These are phyloP conservation scores for Cutaneotrichosporon sp. DNA, from an alignment of 1,284 basidiomycete species.

Conservation along the genomic window DNA sequence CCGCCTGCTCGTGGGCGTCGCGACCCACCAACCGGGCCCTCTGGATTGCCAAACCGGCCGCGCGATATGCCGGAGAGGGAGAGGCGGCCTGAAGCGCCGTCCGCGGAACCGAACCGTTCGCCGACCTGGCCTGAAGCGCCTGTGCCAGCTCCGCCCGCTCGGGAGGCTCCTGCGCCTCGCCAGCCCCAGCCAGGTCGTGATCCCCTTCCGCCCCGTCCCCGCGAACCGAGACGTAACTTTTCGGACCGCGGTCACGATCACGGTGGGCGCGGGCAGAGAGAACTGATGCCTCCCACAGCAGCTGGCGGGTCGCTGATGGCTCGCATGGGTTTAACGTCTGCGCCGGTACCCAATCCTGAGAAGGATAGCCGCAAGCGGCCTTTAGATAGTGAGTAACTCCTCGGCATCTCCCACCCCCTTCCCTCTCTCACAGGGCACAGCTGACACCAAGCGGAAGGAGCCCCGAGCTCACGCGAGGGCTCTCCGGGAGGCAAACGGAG, in stretches of 20 bases:
- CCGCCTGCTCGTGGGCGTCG: neutral
- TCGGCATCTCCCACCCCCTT: neutral
- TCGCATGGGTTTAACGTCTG: slow-evolving; percentile 13
- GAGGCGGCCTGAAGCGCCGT: neutral
- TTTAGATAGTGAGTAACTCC: slow-evolving; percentile 6
- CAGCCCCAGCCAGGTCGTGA: neutral
- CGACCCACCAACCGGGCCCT: neutral
- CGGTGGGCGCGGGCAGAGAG: neutral
- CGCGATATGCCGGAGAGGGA: neutral
- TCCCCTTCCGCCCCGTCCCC: neutral
- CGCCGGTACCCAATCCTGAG: neutral
- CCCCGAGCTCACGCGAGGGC: slow-evolving; percentile 13
- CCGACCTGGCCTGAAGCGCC: neutral
- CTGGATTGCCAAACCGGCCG: neutral
- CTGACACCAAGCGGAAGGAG: slow-evolving; percentile 12
- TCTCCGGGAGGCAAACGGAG: slow-evolving; percentile 12
- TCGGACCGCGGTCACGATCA: neutral
- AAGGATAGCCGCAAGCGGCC: slow-evolving; percentile 12
- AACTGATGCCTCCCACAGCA: slow-evolving; percentile 6
- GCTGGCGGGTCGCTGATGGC: slow-evolving; percentile 9
- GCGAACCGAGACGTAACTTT: neutral
- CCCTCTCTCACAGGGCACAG: neutral
- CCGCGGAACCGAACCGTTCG: neutral
- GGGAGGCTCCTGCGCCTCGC: neutral
- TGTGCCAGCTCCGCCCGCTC: neutral